phyloP scores from a whole-genome alignment of 2,329 filamentous ascomycete genomes.

The Apiospora koreana region DNA sequence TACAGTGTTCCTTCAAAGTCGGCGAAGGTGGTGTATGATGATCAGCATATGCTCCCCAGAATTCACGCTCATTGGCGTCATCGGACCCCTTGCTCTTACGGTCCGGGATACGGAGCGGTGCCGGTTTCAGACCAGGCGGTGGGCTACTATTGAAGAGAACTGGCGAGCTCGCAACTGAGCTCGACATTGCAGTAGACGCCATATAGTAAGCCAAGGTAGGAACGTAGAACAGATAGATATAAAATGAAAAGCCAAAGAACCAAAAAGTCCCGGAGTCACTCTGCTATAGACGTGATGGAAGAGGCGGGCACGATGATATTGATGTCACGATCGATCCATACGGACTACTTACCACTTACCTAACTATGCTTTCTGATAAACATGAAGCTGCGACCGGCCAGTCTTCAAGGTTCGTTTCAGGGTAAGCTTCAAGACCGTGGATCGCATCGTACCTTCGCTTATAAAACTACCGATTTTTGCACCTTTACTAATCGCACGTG shows the following conservation, averaged over 20 bases:
- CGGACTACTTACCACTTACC: background rate
- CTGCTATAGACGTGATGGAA: background rate
- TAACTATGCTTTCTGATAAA: background rate
- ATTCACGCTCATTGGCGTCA: background rate
- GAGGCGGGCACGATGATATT: background rate
- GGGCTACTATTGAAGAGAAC: constrained; percentile 18
- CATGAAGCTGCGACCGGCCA: background rate
- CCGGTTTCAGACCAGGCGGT: constrained; percentile 21
- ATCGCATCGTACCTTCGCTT: background rate
- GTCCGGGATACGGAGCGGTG: constrained; percentile 24
- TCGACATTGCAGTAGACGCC: constrained; percentile 17
- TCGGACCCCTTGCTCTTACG: constrained; percentile 16
- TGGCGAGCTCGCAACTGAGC: constrained; percentile 20
- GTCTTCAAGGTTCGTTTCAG: too few relatives aligned
- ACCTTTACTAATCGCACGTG: background rate
- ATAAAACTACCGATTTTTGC: background rate
- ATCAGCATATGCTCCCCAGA: background rate
- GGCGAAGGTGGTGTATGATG: background rate
- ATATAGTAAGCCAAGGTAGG: constrained; percentile 18
- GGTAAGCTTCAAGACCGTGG: background rate
- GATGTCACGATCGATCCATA: background rate
- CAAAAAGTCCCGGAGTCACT: background rate
- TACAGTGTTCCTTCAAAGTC: background rate
- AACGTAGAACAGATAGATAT: background rate
- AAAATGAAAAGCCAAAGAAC: background rate